Evolutionary conservation across 1,284 basidiomycete genomes (phyloP), one percentile per base, ranked within the genome.

Genomic region (Boletus mariae): DNA sequence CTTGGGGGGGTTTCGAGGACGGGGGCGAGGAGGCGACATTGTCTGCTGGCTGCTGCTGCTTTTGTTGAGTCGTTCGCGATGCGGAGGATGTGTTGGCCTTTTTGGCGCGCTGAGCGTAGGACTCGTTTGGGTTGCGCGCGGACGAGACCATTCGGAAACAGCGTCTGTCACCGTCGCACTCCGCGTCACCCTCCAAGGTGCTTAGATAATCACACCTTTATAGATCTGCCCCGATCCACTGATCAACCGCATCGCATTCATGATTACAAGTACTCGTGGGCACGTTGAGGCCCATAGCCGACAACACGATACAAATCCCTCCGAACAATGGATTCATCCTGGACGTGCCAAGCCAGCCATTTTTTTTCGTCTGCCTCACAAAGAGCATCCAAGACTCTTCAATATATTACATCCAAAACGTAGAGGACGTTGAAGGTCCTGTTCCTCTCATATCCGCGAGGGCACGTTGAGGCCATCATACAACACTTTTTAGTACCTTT

Each of bases 401-500:
- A 38, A 38, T 38, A 38, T 11, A 20, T 20, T 38, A 38, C 37
- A 38, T 38, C 37, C 37, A 38, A 20, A 38, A n/a, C n/a, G 57
- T 50, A 58, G 52, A 77, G 79, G 76, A 80, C 77, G 78, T 83
- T 82, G 78, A 81, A 82, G 77, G 78, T 80, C 80, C 78, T 71
- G 59, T 64, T 38, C 17, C 73, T 71, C 75, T 73, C 71, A 69
- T 68, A 69, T 66, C 75, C 76, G 76, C 75, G 75, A 81, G 77
- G 82, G 83, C 83, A 75, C 83, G 84, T 85, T 85, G 83, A 88
- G 86, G 86, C 85, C 86, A 73, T 79, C 76, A 73, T 57, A 45
- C 55, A 59, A 47, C 38, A 47, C 45, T 17, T 54, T 62, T 73
- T 75, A 82, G 72, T 82, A 82, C 65, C 80, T 78, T 64, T 64